A percentile compares a stretch with the other conserved stretches of the same genome.
Evolutionary conservation across 371 early-diverging fungal species (phyloP).

Genomic region (Nosema muscidifuracis): DNA sequence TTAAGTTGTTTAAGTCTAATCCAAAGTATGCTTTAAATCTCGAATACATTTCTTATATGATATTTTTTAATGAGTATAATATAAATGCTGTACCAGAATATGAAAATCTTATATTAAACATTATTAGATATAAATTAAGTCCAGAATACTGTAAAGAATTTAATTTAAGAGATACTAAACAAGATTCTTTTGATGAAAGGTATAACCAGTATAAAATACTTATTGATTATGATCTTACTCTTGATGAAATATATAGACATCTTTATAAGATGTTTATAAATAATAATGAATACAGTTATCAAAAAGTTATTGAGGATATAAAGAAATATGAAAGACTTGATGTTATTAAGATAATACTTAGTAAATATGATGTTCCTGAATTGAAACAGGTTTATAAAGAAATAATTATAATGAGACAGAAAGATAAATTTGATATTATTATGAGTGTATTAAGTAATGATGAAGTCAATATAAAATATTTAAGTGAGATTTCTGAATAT

Average conservation of each 20-base stretch:
- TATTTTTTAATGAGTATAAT: constrained; percentile 5
- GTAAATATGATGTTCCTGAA: neutral
- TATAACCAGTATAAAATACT: neutral
- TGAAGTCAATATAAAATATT: neutral
- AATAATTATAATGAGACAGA: neutral
- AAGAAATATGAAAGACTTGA: neutral
- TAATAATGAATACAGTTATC: neutral
- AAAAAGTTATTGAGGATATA: neutral
- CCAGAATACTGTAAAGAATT: neutral
- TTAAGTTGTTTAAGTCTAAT: neutral
- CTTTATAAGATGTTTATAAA: neutral
- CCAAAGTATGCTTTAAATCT: neutral
- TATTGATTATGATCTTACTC: neutral
- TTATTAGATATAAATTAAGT: neutral
- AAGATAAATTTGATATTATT: neutral
- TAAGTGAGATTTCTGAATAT: constrained; percentile 7
- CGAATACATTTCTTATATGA: constrained; percentile 3
- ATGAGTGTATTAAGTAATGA: neutral
- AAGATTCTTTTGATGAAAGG: neutral
- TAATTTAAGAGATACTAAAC: neutral
- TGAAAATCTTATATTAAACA: neutral
- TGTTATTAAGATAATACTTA: neutral
- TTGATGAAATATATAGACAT: neutral
- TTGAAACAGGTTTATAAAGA: neutral
- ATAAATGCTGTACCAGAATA: neutral